Base-by-base conservation (phyloP, 306 rosid species). In the Dalbergia cochinchinensis region DNA sequence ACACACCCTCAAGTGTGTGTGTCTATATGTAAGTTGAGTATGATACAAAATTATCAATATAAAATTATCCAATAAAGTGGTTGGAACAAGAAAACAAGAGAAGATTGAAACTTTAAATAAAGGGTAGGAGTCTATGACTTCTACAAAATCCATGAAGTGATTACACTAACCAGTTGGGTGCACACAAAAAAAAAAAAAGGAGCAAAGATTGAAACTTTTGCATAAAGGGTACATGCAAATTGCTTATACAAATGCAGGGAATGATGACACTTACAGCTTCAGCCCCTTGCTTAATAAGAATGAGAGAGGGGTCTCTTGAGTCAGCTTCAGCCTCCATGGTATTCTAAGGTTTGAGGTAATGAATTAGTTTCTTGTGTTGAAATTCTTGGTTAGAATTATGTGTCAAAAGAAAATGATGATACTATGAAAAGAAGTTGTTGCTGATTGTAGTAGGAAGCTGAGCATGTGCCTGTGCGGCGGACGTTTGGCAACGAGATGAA, bases 221-320 rank as follows among this genome's bases (percentile, higher is more conserved):
- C 41, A 61, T 33, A 6, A 33, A 62, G 10, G 67, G 67, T 62
- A 33, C 2, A 5, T 7, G 44, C 33, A 7, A 63, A 63, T 63
- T 63, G 69, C 69, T 63, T 34, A 47, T 14, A 63, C 11, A 63
- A 13, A 63, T 63, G 16, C 11, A 63, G 19, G 47, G 69, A 63
- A 10, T 35, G 47, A 34, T 37, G 7, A 35, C 4, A 79, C 85
- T 77, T 71, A 82, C 85, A 82, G 85, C 85, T 78, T 83, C 86
- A 57, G 86, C 83, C 47, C 86, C 86, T 83, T 83, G 86, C 37
- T 83, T 83, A 64, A 83, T 61, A 55, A 83, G 79, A 71, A 65
- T 11, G 55, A 77, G 83, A 54, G 79, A 57, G 69, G 1, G 59
- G 65, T 83, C 75, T 77, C 5, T 16, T 3, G 59, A 15, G n/a